phyloP scores from a whole-genome alignment of 495 filamentous ascomycete genomes.

The Delitschia confertaspora region DNA sequence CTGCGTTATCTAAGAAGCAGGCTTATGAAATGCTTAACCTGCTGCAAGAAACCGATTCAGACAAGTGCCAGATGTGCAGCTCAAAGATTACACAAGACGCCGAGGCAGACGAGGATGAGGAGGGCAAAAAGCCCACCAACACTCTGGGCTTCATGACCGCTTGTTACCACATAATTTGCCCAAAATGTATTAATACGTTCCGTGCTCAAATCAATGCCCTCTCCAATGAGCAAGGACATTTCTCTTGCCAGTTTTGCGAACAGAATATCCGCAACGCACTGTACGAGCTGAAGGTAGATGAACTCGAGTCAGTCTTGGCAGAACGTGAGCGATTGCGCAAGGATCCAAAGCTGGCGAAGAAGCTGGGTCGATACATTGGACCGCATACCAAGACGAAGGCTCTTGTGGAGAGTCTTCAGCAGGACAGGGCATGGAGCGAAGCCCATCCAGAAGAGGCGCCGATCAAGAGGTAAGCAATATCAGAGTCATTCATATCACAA shows the following conservation, averaged over 20 bases:
- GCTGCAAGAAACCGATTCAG: slow-evolving; percentile 65
- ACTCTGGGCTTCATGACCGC: slow-evolving; percentile 68
- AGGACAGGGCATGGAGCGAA: slow-evolving; percentile 50
- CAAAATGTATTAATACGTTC: slow-evolving; percentile 54
- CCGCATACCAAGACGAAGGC: slow-evolving; percentile 86
- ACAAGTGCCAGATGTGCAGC: slow-evolving; percentile 60
- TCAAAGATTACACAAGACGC: slow-evolving; percentile 43
- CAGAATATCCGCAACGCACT: slow-evolving; percentile 48
- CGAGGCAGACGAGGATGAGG: slow-evolving; percentile 7
- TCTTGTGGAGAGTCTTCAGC: slow-evolving; percentile 57
- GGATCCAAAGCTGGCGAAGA: slow-evolving; percentile 48
- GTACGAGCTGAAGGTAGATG: slow-evolving; percentile 57
- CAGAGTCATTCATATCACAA: not conserved
- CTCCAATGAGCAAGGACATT: slow-evolving; percentile 33
- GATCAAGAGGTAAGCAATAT: slow-evolving; percentile 48
- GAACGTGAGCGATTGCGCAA: slow-evolving; percentile 39
- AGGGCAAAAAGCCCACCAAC: slow-evolving; percentile 40
- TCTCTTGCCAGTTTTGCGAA: slow-evolving; percentile 59
- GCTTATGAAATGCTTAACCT: slow-evolving; percentile 75
- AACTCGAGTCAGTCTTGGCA: slow-evolving; percentile 52
- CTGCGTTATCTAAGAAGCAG: slow-evolving; percentile 49
- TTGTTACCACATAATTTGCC: slow-evolving; percentile 78
- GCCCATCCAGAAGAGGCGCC: slow-evolving; percentile 51
- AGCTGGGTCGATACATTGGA: slow-evolving; percentile 62
- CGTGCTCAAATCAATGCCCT: slow-evolving; percentile 35